A percentile compares a stretch with the other conserved stretches of the same genome.
phyloP scores from a whole-genome alignment of 2,329 filamentous ascomycete genomes.

The Pestalotiopsis sp. region DNA sequence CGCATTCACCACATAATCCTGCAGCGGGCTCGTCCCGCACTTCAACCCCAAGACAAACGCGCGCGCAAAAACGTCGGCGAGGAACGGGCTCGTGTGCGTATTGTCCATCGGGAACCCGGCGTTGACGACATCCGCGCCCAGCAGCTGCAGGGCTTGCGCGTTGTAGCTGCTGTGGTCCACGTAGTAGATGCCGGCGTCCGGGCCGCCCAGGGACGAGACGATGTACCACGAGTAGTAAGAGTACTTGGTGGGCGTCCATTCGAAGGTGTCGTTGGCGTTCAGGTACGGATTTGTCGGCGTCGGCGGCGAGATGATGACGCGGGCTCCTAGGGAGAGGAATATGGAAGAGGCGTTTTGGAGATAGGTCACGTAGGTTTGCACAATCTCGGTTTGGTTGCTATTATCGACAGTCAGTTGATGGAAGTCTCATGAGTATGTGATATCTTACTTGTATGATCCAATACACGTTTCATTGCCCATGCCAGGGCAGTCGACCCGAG shows the following conservation, averaged over 20 bases:
- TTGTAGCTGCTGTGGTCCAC: constrained; percentile 18
- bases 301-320: constrained; percentile 17
- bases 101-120: constrained; percentile 19
- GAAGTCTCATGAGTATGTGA: too few relatives aligned
- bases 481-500: constrained; percentile 28
- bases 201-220: constrained; percentile 14
- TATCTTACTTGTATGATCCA: constrained; percentile 11
- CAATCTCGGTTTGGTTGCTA: constrained; percentile 24
- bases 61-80: constrained; percentile 18
- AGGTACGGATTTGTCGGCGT: constrained; percentile 17
- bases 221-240: constrained; percentile 19
- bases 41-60: constrained; percentile 19
- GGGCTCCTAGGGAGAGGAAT: constrained; percentile 17
- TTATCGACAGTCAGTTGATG: not conserved
- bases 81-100: constrained; percentile 18
- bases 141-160: constrained; percentile 15
- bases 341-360: constrained; percentile 17
- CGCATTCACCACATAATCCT: constrained; percentile 17
- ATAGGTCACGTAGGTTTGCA: constrained; percentile 28
- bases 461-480: constrained; percentile 17
- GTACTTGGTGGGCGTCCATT: constrained; percentile 16
- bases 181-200: constrained; percentile 16
- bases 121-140: constrained; percentile 14
- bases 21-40: constrained; percentile 18
- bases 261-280: constrained; percentile 5